Evolutionary conservation across 148 eudicot species (phyloP), one percentile per base, ranked within the genome.

Genomic region (Vaccinium vitisidaea): DNA sequence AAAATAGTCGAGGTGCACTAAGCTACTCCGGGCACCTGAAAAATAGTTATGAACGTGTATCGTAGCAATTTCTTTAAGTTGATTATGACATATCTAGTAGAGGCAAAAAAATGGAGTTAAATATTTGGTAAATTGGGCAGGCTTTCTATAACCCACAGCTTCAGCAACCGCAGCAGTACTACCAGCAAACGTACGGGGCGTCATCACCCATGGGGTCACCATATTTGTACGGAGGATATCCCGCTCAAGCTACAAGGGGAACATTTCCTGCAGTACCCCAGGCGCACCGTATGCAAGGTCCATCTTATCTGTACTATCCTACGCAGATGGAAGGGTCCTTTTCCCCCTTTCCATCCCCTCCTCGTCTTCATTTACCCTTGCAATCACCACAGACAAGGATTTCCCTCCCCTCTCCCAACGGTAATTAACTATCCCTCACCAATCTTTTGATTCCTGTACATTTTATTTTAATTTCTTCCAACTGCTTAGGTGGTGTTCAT

Each of bases 221-320:
- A 6, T 92, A 92, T 81, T 92, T 89, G 84, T 94, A 94, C 46
- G 95, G 96, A 84, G 95, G 96, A 84, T 92, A 91, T 75, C 75
- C 94, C 14, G 49, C 50, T 27, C 78, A 75, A 75, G 54, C 78
- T 75, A 16, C 93, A 1, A 88, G 91, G 88, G 90, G 89, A 79
- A 77, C 92, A 12, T 90, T 83, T 82, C 71, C 87, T 48, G 75
- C 87, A 36, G 39, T 36, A 32, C 77, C 75, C 21, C 81, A 77
- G 80, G 84, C 84, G 81, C 89, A 87, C 56, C 88, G 88, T 36
- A 30, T 87, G 55, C 89, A 82, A 52, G 88, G 82, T 13, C 87
- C 89, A 0, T 84, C 90, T 61, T 88, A 88, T 80, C 67, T 87
- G 12, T 88, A 88, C 89, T 90, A 90, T 83, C 92, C 89, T 77